Conservation (phyloP, 2,329 filamentous ascomycete genomes). For the Fusarium staphyleae region DNA sequence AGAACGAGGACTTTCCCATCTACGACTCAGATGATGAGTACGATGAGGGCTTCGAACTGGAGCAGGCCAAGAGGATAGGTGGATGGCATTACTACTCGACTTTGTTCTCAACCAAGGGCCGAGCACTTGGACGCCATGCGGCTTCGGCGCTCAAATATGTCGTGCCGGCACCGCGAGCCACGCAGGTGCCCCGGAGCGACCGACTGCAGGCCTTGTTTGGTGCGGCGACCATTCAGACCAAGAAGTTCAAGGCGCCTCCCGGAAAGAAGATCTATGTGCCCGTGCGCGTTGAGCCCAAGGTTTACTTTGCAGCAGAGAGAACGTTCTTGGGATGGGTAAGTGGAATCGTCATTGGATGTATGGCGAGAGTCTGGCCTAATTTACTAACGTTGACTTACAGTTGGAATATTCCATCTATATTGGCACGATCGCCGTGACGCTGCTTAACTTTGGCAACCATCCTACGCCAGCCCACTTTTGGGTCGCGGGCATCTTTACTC, state of each 20-base stretch:
- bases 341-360: constrained; percentile 14
- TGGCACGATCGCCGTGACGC: constrained; percentile 81
- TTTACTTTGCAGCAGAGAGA: constrained; percentile 94
- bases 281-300: constrained; percentile 94
- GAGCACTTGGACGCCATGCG: constrained; percentile 51
- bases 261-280: constrained; percentile 96
- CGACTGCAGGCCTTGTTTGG: constrained; percentile 62
- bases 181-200: constrained; percentile 65
- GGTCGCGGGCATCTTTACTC: constrained; percentile 79
- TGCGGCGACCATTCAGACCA: constrained; percentile 60
- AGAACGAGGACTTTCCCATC: constrained; percentile 77
- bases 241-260: constrained; percentile 74
- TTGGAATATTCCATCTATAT: constrained; percentile 97
- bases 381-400: constrained; percentile 50
- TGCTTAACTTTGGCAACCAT: constrained; percentile 79
- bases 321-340: constrained; percentile 93
- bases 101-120: constrained; percentile 58
- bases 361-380: neutral
- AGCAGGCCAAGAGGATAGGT: constrained; percentile 78
- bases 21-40: constrained; percentile 89
- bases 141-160: constrained; percentile 57
- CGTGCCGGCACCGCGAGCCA: constrained; percentile 62
- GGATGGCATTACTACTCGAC: constrained; percentile 77
- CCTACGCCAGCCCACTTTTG: constrained; percentile 67
- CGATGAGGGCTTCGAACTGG: constrained; percentile 75